Evolutionary conservation across 495 filamentous ascomycete species (phyloP).

Genomic region (Aspergillus homomorphus): DNA sequence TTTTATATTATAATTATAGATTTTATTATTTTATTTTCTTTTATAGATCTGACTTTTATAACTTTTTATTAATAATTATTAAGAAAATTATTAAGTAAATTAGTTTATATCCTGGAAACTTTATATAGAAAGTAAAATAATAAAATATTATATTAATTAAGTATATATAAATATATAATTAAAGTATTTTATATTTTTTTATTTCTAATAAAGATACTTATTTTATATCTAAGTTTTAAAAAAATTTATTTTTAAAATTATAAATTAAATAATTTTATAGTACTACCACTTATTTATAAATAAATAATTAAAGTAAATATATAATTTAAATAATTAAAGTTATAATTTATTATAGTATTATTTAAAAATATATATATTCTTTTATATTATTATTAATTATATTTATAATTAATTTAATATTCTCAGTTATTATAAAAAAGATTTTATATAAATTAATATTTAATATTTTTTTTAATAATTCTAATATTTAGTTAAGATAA

Average conservation of each 20-base stretch:
- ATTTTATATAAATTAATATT: neutral
- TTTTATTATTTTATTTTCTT: neutral
- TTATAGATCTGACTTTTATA: neutral
- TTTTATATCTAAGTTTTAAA: neutral
- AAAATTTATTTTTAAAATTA: neutral
- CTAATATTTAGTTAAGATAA: neutral
- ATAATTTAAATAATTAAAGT: conserved; percentile 1
- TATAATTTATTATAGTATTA: neutral
- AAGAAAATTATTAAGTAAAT: neutral
- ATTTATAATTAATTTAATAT: neutral
- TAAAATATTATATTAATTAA: neutral
- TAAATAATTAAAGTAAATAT: too few relatives aligned
- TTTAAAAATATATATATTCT: neutral
- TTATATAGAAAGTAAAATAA: too few relatives aligned
- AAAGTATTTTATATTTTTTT: too few relatives aligned
- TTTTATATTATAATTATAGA: neutral
- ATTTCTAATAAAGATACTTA: conserved; percentile 7
- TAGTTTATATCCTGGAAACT: neutral
- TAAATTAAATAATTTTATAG: neutral
- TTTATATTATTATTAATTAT: neutral
- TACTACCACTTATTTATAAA: neutral
- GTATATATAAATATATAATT: too few relatives aligned
- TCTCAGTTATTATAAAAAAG: neutral
- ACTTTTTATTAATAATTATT: neutral
- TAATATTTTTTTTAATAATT: neutral